Conservation (phyloP, 306 rosid genomes). For the Sphenostylis stenocarpa region DNA sequence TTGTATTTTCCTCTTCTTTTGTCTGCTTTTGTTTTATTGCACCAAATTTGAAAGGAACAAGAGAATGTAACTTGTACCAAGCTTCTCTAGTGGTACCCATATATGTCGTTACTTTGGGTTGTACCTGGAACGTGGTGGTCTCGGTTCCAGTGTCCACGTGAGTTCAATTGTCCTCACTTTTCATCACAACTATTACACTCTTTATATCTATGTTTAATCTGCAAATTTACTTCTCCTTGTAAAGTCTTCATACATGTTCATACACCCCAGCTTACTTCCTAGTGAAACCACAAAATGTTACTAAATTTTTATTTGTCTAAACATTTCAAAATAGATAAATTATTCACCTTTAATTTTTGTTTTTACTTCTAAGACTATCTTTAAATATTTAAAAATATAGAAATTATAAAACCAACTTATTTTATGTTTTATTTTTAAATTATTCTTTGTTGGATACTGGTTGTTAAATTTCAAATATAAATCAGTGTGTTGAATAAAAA, state of each 20-base stretch:
- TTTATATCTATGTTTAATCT: neutral
- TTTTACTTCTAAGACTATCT: neutral
- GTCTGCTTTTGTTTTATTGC: constrained; percentile 31
- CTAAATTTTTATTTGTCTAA: neutral
- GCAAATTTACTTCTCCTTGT: neutral
- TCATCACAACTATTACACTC: neutral
- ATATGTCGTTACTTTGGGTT: constrained; percentile 23
- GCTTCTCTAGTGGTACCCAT: constrained; percentile 42
- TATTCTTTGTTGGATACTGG: too few relatives aligned
- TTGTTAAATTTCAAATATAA: too few relatives aligned
- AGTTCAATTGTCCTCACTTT: neutral
- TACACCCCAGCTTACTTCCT: neutral
- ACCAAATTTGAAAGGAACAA: constrained; percentile 50
- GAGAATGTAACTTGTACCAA: constrained; percentile 48
- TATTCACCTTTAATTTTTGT: neutral
- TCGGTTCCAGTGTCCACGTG: constrained; percentile 17
- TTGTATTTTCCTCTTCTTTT: constrained; percentile 8
- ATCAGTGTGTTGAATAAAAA: too few relatives aligned
- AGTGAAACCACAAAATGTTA: neutral
- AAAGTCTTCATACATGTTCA: too few relatives aligned
- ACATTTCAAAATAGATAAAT: neutral
- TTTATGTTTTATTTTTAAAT: too few relatives aligned
- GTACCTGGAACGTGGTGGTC: neutral
- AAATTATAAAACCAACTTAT: too few relatives aligned
- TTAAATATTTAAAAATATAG: too few relatives aligned